These are phyloP conservation scores for Macrocybe gigantea DNA, from an alignment of 768 basidiomycete species.

Conservation along the genomic window DNA sequence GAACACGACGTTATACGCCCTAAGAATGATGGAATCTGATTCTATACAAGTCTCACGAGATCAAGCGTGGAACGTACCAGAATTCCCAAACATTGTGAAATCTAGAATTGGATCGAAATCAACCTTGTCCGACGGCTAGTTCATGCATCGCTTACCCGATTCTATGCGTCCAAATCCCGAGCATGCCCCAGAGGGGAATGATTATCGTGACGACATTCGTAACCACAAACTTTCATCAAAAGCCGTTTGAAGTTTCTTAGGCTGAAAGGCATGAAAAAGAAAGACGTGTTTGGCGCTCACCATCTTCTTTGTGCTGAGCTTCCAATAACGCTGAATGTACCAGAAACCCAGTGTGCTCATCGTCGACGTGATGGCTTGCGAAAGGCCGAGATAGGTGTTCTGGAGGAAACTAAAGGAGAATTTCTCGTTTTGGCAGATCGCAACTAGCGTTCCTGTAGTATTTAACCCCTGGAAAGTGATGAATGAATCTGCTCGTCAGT, in stretches of 20 bases:
- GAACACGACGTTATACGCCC: constrained; percentile 76
- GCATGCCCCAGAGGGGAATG: constrained; percentile 83
- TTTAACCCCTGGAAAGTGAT: constrained; percentile 55
- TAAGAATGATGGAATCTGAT: constrained; percentile 13
- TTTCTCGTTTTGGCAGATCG: constrained; percentile 77
- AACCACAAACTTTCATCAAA: constrained; percentile 50
- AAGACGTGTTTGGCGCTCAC: constrained; percentile 26
- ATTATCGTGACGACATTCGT: constrained; percentile 73
- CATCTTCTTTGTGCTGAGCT: constrained; percentile 79
- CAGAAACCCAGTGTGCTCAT: constrained; percentile 71
- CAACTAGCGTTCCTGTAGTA: constrained; percentile 70
- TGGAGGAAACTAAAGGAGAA: constrained; percentile 78
- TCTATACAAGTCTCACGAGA: background rate
- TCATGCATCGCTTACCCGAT: constrained; percentile 46
- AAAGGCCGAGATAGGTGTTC: constrained; percentile 72
- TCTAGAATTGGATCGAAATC: constrained; percentile 16
- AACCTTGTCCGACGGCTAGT: background rate
- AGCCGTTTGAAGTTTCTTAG: background rate
- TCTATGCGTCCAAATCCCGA: constrained; percentile 75
- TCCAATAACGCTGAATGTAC: constrained; percentile 78
- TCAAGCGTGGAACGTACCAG: constrained; percentile 41
- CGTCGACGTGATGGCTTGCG: constrained; percentile 73
- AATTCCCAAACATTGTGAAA: constrained; percentile 88
- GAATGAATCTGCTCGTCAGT: too few relatives aligned
- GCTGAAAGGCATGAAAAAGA: background rate